Evolutionary conservation across 2,329 filamentous ascomycete genomes (phyloP), one percentile per base, ranked within the genome.

Genomic region (Dactylellina haptotyla): DNA sequence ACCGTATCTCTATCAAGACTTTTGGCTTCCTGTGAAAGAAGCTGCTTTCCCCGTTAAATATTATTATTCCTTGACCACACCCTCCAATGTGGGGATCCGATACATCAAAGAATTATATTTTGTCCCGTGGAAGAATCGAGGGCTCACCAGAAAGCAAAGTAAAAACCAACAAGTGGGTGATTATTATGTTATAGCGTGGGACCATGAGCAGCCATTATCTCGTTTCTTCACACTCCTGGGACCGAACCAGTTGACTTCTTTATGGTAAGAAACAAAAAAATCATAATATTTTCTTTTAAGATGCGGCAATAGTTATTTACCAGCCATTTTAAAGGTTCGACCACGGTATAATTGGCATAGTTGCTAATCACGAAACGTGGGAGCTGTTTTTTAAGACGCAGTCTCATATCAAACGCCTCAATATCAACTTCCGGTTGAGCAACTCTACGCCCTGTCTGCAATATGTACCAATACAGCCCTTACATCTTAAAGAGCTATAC

Each of bases 61-160:
- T 39, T 39, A 39, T 26, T 39, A 25, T n/a, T 16, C 30, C n/a
- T 32, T 54, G 30, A 54, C 50, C 26, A 9, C 25, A 3, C 25
- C 16, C 10, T 39, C 50, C 6, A 54, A 54, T 54, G 6, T 25
- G 6, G 30, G 50, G 12, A 54, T 54, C 16, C 9, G 10, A n/a
- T 12, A 57, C 20, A 57, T 43, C 20, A 57, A 30, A 14, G 26
- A 43, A 16, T 57, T 57, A 28, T 41, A 18, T 34, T 57, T 43
- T 20, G 12, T 43, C 18, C 50, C n/a, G 6, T 39, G 30, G 50
- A 39, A 1, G 14, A 26, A n/a, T 16, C 12, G 3, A 9, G 41
- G 5, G 3, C 9, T 18, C 6, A 18, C 26, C 26, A 51, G 23
- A 9, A 16, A 20, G 4, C 6, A 30, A 12, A 14, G 37, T n/a